These are phyloP conservation scores for Cicer chorassanicum DNA, from an alignment of 306 rosid species.

Conservation along the genomic window DNA sequence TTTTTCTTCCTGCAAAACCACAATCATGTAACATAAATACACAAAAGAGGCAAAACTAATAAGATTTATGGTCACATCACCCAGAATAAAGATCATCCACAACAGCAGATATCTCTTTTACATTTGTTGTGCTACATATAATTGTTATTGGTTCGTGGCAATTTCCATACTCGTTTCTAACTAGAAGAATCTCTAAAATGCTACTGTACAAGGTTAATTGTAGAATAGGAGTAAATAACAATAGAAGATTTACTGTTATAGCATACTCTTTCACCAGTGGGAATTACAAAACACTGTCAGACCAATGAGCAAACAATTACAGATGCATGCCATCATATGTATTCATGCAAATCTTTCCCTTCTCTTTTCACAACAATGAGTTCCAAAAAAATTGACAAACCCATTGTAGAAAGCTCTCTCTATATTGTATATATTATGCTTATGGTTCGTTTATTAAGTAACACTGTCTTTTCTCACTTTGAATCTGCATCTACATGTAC, in stretches of 20 bases:
- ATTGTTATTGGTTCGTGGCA: background rate
- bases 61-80: slow-evolving; percentile 2
- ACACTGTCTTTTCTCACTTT: background rate
- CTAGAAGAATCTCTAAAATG: slow-evolving; percentile 33
- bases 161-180: background rate
- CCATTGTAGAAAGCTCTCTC: background rate
- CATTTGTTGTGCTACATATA: background rate
- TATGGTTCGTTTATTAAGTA: slow-evolving; percentile 12
- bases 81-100: slow-evolving; percentile 20
- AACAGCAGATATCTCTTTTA: background rate
- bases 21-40: slow-evolving; percentile 32
- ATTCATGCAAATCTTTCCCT: background rate
- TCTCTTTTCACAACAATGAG: background rate
- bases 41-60: slow-evolving; percentile 14
- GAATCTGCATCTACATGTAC: background rate
- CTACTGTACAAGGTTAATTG: slow-evolving; percentile 21
- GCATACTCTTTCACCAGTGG: slow-evolving; percentile 16
- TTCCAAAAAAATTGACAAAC: slow-evolving; percentile 18
- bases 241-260: background rate
- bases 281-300: background rate
- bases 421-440: background rate
- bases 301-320: slow-evolving; percentile 12
- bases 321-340: background rate
- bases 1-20: slow-evolving; percentile 76
- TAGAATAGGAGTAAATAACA: background rate